Evolutionary conservation across 2,329 filamentous ascomycete species (phyloP).

Genomic region (Rhinocladiella similis): DNA sequence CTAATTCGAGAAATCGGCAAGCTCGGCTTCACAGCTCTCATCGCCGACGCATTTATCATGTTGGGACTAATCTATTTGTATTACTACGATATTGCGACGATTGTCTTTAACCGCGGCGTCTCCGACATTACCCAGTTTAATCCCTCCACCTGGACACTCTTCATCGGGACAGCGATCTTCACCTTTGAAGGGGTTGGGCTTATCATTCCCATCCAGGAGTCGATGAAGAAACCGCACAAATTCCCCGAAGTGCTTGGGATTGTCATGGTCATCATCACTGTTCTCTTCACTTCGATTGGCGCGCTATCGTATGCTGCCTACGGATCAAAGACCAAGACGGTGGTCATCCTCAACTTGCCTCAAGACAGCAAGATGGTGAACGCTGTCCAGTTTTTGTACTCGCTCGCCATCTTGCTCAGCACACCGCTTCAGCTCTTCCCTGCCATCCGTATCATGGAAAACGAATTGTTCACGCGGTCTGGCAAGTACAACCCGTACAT

Average conservation of each 20-base stretch:
- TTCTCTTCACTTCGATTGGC: conserved; percentile 87
- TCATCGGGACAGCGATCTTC: conserved; percentile 98
- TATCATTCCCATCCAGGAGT: conserved; percentile 97
- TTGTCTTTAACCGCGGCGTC: conserved; percentile 70
- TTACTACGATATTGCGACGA: conserved; percentile 88
- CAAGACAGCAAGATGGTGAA: conserved; percentile 96
- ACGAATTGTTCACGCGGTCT: conserved; percentile 87
- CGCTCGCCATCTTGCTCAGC: conserved; percentile 91
- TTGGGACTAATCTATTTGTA: conserved; percentile 91
- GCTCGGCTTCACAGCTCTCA: conserved; percentile 88
- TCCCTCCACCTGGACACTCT: conserved; percentile 86
- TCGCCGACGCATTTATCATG: conserved; percentile 93
- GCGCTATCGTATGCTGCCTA: conserved; percentile 95
- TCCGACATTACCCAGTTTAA: conserved; percentile 92
- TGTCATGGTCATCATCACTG: conserved; percentile 94
- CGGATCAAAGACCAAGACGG: conserved; percentile 91
- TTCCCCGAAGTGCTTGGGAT: conserved; percentile 85
- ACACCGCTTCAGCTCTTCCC: conserved; percentile 97
- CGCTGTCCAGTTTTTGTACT: conserved; percentile 93
- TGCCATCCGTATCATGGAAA: conserved; percentile 93
- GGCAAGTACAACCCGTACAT: conserved; percentile 98
- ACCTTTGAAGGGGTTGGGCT: conserved; percentile 97
- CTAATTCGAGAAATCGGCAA: conserved; percentile 96
- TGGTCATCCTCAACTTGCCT: conserved; percentile 92
- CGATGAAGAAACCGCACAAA: conserved; percentile 87